These are phyloP conservation scores for Xylaria sp. DNA, from an alignment of 2,329 filamentous ascomycete genomes.

Conservation along the genomic window DNA sequence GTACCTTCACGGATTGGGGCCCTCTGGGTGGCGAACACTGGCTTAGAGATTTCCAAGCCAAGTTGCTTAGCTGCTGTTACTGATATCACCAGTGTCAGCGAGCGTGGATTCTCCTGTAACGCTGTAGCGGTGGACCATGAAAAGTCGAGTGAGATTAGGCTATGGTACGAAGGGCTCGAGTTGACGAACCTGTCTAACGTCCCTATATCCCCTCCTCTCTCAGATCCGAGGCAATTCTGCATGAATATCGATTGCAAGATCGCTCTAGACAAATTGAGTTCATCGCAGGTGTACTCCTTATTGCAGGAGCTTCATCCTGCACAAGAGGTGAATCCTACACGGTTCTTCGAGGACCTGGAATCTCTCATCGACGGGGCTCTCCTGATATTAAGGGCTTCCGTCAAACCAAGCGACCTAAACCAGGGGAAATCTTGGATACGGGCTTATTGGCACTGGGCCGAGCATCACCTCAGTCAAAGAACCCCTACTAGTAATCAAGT, in stretches of 20 bases:
- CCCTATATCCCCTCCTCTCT: not conserved
- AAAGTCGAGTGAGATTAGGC: too few species aligned
- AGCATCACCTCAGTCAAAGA: constrained; percentile 23
- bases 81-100: too few species aligned
- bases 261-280: constrained; percentile 21
- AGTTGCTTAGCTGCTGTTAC: too few species aligned
- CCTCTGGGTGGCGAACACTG: constrained; percentile 32
- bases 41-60: too few species aligned
- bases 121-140: too few species aligned
- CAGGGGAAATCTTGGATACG: constrained; percentile 7
- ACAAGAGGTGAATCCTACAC: not conserved
- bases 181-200: too few species aligned
- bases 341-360: constrained; percentile 27
- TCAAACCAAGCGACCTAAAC: too few species aligned
- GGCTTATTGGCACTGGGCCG: constrained; percentile 29
- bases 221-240: constrained; percentile 26
- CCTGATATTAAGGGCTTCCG: too few species aligned
- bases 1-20: constrained; percentile 25
- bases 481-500: too few species aligned
- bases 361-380: too few species aligned
- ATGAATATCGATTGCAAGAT: constrained; percentile 34
- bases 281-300: not conserved
- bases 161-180: too few species aligned
- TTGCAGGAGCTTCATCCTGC: not conserved
- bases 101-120: too few species aligned